Evolutionary conservation across 164 flowering plant species (phyloP).

Genomic region (Stephania japonica): DNA sequence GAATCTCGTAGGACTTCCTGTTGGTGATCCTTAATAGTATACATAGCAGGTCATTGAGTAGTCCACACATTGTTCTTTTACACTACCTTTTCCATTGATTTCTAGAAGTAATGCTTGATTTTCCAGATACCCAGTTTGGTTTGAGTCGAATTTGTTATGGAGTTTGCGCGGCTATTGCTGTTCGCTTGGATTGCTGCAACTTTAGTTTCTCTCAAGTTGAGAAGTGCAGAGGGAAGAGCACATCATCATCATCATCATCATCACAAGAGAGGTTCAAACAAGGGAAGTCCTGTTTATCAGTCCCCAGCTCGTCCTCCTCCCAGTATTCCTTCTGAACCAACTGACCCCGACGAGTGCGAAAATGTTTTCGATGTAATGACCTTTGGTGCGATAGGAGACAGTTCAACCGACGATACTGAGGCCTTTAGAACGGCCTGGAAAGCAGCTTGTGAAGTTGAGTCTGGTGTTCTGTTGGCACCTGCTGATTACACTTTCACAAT

Average conservation of each 20-base stretch:
- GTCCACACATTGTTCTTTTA: neutral
- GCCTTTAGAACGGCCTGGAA: conserved; percentile 87
- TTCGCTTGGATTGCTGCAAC: conserved; percentile 15
- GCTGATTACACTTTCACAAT: conserved; percentile 43
- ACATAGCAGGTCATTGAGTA: conserved; percentile 1
- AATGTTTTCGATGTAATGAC: conserved; percentile 60
- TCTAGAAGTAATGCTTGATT: neutral
- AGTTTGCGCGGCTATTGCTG: conserved; percentile 14
- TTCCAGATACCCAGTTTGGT: neutral
- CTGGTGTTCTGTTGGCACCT: conserved; percentile 57
- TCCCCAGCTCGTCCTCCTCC: conserved; percentile 16
- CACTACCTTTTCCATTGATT: conserved; percentile 4
- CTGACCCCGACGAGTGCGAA: conserved; percentile 25
- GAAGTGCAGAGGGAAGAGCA: conserved; percentile 46
- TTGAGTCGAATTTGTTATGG: conserved; percentile 25
- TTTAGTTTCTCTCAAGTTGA: conserved; percentile 16
- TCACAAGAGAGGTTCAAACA: conserved; percentile 33
- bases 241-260: conserved; percentile 50
- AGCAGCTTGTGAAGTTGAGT: conserved; percentile 73
- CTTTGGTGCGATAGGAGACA: conserved; percentile 86
- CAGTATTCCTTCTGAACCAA: conserved; percentile 31
- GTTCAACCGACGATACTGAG: conserved; percentile 64
- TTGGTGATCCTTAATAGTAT: neutral
- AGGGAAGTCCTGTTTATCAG: conserved; percentile 16
- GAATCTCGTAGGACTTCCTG: neutral